These are phyloP conservation scores for Trametes gibbosa DNA, from an alignment of 768 basidiomycete genomes.

Conservation along the genomic window DNA sequence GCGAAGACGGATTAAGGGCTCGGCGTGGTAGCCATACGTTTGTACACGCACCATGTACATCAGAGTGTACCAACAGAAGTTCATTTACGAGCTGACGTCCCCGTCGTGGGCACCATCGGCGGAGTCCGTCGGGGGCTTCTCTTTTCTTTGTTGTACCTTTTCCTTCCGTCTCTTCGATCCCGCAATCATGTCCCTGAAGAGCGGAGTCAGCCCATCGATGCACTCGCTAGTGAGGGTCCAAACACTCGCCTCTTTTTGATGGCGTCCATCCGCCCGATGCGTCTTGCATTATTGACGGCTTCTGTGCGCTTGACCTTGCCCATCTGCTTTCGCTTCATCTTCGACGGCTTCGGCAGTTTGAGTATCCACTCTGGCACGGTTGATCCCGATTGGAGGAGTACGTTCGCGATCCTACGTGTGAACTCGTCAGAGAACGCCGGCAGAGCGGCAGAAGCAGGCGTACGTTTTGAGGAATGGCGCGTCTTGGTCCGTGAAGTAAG, in stretches of 20 bases:
- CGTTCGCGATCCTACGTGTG: conserved; percentile 79
- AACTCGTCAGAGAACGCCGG: neutral
- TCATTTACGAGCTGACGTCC: conserved; percentile 11
- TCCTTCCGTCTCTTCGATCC: conserved; percentile 67
- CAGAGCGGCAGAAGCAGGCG: conserved; percentile 22
- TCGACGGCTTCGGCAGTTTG: conserved; percentile 91
- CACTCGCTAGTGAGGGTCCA: neutral
- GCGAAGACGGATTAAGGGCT: neutral
- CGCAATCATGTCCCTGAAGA: conserved; percentile 70
- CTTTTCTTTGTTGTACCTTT: conserved; percentile 28
- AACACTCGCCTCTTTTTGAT: conserved; percentile 63
- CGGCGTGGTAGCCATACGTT: conserved; percentile 1
- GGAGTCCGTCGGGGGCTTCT: conserved; percentile 1
- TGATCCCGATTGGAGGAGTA: conserved; percentile 91
- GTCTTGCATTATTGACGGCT: conserved; percentile 65
- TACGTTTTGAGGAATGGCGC: conserved; percentile 89
- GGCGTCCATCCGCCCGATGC: conserved; percentile 65
- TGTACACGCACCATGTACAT: conserved; percentile 6
- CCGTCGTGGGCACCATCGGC: neutral
- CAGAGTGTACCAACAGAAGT: conserved; percentile 15
- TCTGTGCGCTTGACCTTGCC: conserved; percentile 82
- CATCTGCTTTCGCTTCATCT: conserved; percentile 82
- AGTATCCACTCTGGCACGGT: conserved; percentile 92
- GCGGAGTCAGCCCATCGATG: neutral
- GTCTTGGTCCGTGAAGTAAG: conserved; percentile 95